phyloP scores from a whole-genome alignment of 164 flowering plant species.

The Saururus chinensis region DNA sequence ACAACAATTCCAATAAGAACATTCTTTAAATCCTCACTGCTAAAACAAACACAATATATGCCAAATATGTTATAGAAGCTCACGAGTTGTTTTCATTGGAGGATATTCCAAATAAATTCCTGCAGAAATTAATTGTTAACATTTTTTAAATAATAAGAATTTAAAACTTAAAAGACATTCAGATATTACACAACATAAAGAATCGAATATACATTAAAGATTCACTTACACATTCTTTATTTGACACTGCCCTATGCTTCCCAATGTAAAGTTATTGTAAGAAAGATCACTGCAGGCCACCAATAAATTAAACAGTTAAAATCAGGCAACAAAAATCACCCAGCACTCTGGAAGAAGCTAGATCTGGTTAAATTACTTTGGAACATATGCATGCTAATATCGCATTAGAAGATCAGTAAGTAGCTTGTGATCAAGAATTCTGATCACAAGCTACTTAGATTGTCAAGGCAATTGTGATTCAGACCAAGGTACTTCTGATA shows the following conservation, averaged over 20 bases:
- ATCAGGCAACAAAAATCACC: background rate
- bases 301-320: background rate
- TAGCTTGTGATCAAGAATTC: too few relatives aligned
- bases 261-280: slow-evolving; percentile 60
- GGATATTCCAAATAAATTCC: slow-evolving; percentile 61
- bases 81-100: slow-evolving; percentile 30
- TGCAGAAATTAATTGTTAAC: background rate
- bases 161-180: background rate
- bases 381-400: background rate
- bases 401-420: too few relatives aligned
- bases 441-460: too few relatives aligned
- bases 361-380: background rate
- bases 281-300: slow-evolving; percentile 61
- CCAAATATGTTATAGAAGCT: slow-evolving; percentile 15
- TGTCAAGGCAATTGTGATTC: too few relatives aligned
- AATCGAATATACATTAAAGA: background rate
- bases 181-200: background rate
- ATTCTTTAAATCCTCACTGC: too few relatives aligned
- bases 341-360: background rate
- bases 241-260: slow-evolving; percentile 37
- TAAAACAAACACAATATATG: background rate
- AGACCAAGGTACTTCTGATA: background rate
- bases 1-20: background rate
- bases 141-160: background rate
- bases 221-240: slow-evolving; percentile 15